Evolutionary conservation across 169 alveolate genomes (phyloP).

Genomic region (Plasmodium knowlesi): DNA sequence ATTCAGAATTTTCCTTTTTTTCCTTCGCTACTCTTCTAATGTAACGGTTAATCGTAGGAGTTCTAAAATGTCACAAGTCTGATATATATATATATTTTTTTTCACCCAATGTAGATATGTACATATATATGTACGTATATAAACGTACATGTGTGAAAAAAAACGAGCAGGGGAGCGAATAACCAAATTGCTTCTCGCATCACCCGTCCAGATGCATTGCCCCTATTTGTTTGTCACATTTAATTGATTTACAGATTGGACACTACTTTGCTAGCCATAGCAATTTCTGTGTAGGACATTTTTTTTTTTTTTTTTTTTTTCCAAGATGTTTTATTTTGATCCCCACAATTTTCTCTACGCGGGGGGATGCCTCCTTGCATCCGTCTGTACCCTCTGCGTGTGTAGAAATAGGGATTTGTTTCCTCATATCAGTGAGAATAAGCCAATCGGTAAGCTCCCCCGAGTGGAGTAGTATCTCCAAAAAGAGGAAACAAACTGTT

Average conservation of each 20-base stretch:
- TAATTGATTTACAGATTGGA: background rate
- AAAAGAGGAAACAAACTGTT: background rate
- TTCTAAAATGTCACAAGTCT: background rate
- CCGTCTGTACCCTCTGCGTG: constrained; percentile 56
- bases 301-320: background rate
- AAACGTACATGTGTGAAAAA: background rate
- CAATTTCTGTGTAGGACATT: background rate
- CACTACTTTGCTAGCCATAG: background rate
- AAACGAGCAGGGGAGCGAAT: background rate
- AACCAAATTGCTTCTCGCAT: background rate
- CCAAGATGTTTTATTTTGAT: constrained; percentile 47
- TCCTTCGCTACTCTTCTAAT: background rate
- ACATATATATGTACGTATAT: background rate
- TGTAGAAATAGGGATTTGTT: constrained; percentile 55
- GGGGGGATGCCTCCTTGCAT: constrained; percentile 52
- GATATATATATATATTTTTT: background rate
- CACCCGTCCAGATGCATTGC: background rate
- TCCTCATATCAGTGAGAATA: constrained; percentile 70
- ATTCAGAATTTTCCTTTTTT: constrained; percentile 4
- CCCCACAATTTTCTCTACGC: constrained; percentile 33
- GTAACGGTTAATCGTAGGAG: constrained; percentile 3
- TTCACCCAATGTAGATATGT: background rate
- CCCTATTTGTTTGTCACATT: background rate
- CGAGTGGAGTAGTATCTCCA: background rate
- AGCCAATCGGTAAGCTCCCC: constrained; percentile 23